phyloP scores from a whole-genome alignment of 768 basidiomycete genomes.

The Suillus fuscotomentosus region DNA sequence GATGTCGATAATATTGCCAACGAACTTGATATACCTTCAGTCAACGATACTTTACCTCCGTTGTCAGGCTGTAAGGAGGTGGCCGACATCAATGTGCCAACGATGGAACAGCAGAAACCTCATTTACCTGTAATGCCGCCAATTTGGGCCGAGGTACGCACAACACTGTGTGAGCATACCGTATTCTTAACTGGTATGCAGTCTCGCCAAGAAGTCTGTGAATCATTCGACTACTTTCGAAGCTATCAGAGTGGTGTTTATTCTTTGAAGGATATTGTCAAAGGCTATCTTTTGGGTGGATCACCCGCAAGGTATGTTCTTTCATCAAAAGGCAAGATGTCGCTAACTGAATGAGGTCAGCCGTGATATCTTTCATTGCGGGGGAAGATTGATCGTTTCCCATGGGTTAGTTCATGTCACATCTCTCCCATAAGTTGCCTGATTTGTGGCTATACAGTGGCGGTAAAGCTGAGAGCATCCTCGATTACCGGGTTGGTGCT shows the following conservation, averaged over 20 bases:
- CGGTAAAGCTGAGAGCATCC: constrained; percentile 62
- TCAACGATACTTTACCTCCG: constrained; percentile 13
- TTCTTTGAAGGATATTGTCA: constrained; percentile 53
- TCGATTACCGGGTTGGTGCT: constrained; percentile 39
- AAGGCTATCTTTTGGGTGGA: constrained; percentile 75
- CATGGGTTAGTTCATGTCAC: constrained; percentile 59
- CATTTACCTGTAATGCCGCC: constrained; percentile 30
- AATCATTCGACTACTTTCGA: constrained; percentile 63
- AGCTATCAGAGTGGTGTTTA: constrained; percentile 85
- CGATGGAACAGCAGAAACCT: constrained; percentile 16
- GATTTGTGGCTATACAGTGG: constrained; percentile 42
- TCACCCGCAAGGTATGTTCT: constrained; percentile 59
- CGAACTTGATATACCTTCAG: constrained; percentile 11
- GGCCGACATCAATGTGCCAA: neutral
- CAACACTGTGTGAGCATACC: neutral
- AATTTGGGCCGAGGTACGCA: constrained; percentile 46
- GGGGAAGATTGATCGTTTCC: constrained; percentile 73
- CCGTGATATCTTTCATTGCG: constrained; percentile 64
- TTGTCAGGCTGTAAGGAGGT: constrained; percentile 1
- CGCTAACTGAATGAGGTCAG: constrained; percentile 32
- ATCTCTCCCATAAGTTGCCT: neutral
- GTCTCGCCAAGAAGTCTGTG: constrained; percentile 86
- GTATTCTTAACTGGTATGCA: constrained; percentile 25
- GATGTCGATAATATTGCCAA: neutral
- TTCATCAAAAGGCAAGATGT: neutral